Evolutionary conservation across 306 rosid species (phyloP), one percentile per base, ranked within the genome.

Genomic region (Cajanus cajan): DNA sequence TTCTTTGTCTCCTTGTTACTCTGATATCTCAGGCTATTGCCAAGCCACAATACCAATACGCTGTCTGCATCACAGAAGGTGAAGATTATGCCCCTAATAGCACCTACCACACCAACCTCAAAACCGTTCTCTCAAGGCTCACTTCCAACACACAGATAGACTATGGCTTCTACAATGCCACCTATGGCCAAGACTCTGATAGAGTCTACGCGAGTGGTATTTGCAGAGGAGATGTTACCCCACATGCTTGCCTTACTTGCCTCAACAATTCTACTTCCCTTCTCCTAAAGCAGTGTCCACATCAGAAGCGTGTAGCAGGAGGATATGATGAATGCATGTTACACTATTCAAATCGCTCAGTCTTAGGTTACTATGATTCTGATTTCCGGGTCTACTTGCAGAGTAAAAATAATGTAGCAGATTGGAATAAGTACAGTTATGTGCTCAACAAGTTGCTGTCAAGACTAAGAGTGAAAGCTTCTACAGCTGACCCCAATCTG

Each of bases 181-280:
- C 88, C 41, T 48, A 43, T 1, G 89, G 87, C 25, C 11, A 64
- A 39, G 40, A 54, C 75, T 34, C 86, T 12, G 75, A 84, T 19
- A 25, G n/a, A 51, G 87, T 82, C 18, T 74, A 79, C 10, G 85
- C 84, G 15, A 41, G 54, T 1, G 87, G 76, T 0, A 84, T 82
- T 6, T 90, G 91, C 73, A 59, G 90, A 69, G 91, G 87, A 16
- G 91, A 88, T 52, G 18, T 86, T 24, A 19, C n/a, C 5, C 61
- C 71, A 2, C 78, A 28, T 1, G 14, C 3, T 0, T 88, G 94
- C 65, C 78, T 73, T 2, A 33, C 33, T 43, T 88, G 91, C 79
- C 85, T 88, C 67, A 43, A 63, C 12, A 70, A 80, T 68, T 75
- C 86, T 4, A 40, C 4, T 15, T 6, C 10, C 7, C 41, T 31